These are phyloP conservation scores for Simplicillium aogashimaense DNA, from an alignment of 2,329 filamentous ascomycete species.

Conservation along the genomic window DNA sequence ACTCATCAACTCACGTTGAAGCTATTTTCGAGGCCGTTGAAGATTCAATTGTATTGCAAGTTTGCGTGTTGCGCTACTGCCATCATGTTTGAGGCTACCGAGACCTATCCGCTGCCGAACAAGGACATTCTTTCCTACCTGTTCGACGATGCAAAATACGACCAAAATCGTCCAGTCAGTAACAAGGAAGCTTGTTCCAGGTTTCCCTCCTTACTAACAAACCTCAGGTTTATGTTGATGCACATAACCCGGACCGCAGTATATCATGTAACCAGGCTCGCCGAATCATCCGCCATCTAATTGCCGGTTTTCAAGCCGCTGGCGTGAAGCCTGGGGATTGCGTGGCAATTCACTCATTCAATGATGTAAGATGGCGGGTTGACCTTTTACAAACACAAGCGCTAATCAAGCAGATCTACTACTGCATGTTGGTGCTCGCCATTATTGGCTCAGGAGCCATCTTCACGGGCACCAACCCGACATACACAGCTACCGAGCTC, in stretches of 20 bases:
- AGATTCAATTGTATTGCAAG: no score
- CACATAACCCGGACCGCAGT: not conserved
- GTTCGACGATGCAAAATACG: conserved; percentile 1
- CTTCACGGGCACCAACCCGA: conserved; percentile 1
- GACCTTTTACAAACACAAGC: no score
- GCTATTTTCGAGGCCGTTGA: no score
- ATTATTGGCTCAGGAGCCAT: not conserved
- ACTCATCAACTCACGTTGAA: no score
- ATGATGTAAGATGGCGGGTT: not conserved
- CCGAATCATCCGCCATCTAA: not conserved
- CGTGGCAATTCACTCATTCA: conserved; percentile 1
- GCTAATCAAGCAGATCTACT: not conserved
- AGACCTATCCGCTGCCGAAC: not conserved
- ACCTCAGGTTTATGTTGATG: not conserved
- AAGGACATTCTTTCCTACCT: conserved; percentile 1
- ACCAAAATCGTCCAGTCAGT: not conserved
- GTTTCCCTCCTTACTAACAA: not conserved
- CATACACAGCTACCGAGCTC: not conserved
- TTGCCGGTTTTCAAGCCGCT: not conserved
- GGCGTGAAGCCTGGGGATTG: not conserved
- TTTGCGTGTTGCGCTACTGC: no score
- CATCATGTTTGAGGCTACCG: not conserved
- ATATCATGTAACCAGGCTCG: not conserved
- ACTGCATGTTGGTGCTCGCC: conserved; percentile 1
- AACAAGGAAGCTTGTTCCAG: not conserved